A percentile compares a stretch with the other conserved stretches of the same genome.
phyloP scores from a whole-genome alignment of 2,329 filamentous ascomycete species.

The Rutstroemia sydowiana region DNA sequence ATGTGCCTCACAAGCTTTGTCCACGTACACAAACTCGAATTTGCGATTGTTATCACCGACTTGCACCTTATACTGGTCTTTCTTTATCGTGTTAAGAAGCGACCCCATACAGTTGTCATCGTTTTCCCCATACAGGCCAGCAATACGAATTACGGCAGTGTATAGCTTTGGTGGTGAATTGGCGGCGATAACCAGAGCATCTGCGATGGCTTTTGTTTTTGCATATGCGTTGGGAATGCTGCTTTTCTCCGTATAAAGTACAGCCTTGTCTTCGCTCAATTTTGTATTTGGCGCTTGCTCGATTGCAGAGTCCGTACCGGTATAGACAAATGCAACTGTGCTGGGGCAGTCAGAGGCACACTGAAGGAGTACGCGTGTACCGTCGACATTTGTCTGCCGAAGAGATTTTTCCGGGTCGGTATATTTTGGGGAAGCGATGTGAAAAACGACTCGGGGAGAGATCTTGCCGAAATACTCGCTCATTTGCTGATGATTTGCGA shows the following conservation, averaged over 20 bases:
- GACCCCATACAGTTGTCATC: not conserved
- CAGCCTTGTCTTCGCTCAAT: constrained; percentile 22
- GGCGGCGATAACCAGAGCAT: constrained; percentile 27
- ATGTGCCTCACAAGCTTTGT: constrained; percentile 43
- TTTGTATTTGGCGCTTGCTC: constrained; percentile 19
- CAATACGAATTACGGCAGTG: constrained; percentile 26
- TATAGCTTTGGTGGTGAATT: constrained; percentile 23
- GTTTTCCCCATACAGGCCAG: constrained; percentile 31
- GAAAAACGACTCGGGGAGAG: constrained; percentile 6
- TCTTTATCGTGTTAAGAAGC: constrained; percentile 4
- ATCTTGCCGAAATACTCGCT: not conserved
- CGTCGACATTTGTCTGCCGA: constrained; percentile 28
- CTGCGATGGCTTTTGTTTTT: constrained; percentile 31
- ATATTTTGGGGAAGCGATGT: constrained; percentile 28
- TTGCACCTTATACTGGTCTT: constrained; percentile 41
- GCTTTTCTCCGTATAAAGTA: constrained; percentile 20
- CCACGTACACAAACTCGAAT: constrained; percentile 47
- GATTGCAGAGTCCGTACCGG: constrained; percentile 29
- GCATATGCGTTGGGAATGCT: constrained; percentile 19
- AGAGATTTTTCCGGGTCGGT: constrained; percentile 19
- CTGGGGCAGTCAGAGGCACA: constrained; percentile 16
- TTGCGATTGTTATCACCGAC: constrained; percentile 43
- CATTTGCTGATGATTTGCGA: not conserved
- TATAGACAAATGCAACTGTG: constrained; percentile 30
- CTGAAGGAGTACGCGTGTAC: constrained; percentile 27